These are phyloP conservation scores for Penicillium aurantiogriseum DNA, from an alignment of 2,329 filamentous ascomycete genomes.

Conservation along the genomic window DNA sequence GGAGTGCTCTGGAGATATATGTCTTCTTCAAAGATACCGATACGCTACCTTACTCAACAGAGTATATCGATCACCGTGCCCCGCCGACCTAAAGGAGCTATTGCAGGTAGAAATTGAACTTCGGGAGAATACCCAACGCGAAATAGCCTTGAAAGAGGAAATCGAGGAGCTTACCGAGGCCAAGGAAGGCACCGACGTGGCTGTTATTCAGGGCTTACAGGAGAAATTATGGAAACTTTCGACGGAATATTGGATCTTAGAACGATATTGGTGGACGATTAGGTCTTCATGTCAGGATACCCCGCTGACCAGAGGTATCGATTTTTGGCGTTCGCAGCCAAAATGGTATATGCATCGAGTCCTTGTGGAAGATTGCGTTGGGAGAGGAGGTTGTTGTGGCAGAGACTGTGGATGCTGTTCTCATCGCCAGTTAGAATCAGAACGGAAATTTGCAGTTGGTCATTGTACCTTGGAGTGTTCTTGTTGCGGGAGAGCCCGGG, in stretches of 20 bases:
- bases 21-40: slow-evolving; percentile 3
- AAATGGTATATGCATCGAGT: slow-evolving; percentile 7
- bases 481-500: neutral
- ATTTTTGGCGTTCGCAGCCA: slow-evolving; percentile 7
- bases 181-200: neutral
- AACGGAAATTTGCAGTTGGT: neutral
- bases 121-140: neutral
- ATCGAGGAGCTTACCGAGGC: neutral
- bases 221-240: neutral
- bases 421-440: neutral
- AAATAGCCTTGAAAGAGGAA: neutral
- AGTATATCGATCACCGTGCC: neutral
- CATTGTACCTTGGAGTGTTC: neutral
- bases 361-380: slow-evolving; percentile 1
- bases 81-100: neutral
- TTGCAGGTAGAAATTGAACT: neutral
- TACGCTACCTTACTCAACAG: neutral
- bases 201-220: neutral
- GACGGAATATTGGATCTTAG: neutral
- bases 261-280: neutral
- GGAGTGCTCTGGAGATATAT: neutral
- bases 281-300: neutral
- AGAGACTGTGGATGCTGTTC: slow-evolving; percentile 3
- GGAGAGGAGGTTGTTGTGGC: slow-evolving; percentile 1
- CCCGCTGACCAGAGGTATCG: slow-evolving; percentile 4